Conservation (phyloP, 805 yeast genomes). For the Candida parachauliodes region DNA sequence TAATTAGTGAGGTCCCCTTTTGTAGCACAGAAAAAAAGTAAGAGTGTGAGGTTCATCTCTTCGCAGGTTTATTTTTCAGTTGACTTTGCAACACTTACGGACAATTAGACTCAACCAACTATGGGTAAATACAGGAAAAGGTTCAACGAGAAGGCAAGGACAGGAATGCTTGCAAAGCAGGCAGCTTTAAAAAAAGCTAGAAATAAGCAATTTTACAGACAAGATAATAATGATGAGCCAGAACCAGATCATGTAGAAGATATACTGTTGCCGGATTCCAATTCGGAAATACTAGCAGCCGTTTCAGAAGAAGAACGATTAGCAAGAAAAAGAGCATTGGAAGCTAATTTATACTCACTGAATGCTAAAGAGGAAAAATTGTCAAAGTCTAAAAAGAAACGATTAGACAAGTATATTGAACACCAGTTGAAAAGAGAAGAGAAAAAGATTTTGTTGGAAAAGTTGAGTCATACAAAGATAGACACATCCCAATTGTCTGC, state of each 20-base stretch:
- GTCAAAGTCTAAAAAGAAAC: conserved; percentile 65
- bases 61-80: conserved; percentile 2
- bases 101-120: neutral
- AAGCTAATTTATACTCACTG: conserved; percentile 54
- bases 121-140: conserved; percentile 84
- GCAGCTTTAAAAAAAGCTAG: conserved; percentile 63
- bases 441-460: conserved; percentile 69
- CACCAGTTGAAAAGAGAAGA: conserved; percentile 89
- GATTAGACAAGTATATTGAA: conserved; percentile 88
- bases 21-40: conserved; percentile 1
- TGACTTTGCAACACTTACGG: conserved; percentile 8
- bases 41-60: conserved; percentile 2
- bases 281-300: conserved; percentile 61
- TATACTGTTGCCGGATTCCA: conserved; percentile 40
- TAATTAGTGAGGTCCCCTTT: neutral
- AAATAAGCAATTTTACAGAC: conserved; percentile 63
- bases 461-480: conserved; percentile 62
- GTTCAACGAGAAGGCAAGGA: conserved; percentile 80
- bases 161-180: conserved; percentile 80
- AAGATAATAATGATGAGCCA: conserved; percentile 32
- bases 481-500: conserved; percentile 70
- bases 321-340: conserved; percentile 62
- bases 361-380: conserved; percentile 59
- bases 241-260: conserved; percentile 10
- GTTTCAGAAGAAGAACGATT: conserved; percentile 60